phyloP scores from a whole-genome alignment of 192 early-diverging fungal genomes.

The Umbelopsis vinacea region DNA sequence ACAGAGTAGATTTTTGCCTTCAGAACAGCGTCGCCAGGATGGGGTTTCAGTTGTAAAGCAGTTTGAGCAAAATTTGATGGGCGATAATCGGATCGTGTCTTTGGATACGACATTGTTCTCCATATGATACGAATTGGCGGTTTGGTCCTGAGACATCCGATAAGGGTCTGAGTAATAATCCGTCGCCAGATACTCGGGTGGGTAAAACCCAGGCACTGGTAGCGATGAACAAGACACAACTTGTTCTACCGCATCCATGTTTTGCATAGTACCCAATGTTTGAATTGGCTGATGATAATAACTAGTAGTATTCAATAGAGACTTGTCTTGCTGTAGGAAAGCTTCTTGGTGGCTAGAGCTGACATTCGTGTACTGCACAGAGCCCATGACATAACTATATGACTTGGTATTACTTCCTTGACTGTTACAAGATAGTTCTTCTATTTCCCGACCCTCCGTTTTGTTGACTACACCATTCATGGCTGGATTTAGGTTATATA shows the following conservation, averaged over 20 bases:
- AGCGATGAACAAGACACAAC: background rate
- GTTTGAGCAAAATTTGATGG: conserved; percentile 19
- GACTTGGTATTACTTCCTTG: background rate
- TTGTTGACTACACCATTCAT: background rate
- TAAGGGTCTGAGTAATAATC: background rate
- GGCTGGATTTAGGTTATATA: background rate
- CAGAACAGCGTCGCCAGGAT: conserved; percentile 16
- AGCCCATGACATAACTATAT: background rate
- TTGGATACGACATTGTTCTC: background rate
- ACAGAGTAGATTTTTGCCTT: conserved; percentile 6
- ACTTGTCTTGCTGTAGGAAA: background rate
- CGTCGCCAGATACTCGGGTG: background rate
- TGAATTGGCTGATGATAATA: background rate
- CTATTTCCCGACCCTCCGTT: background rate
- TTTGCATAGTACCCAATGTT: background rate
- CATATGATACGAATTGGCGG: background rate
- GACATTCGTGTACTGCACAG: background rate
- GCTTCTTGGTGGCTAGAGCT: background rate
- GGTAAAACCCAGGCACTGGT: background rate
- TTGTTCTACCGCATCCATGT: background rate
- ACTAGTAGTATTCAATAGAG: background rate
- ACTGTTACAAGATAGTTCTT: background rate
- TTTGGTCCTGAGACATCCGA: background rate
- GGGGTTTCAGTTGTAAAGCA: conserved; percentile 11
- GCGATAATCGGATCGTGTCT: conserved; percentile 11